Evolutionary conservation across 148 eudicot species (phyloP), one percentile per base, ranked within the genome.

Genomic region (Dysphania ambrosioides): DNA sequence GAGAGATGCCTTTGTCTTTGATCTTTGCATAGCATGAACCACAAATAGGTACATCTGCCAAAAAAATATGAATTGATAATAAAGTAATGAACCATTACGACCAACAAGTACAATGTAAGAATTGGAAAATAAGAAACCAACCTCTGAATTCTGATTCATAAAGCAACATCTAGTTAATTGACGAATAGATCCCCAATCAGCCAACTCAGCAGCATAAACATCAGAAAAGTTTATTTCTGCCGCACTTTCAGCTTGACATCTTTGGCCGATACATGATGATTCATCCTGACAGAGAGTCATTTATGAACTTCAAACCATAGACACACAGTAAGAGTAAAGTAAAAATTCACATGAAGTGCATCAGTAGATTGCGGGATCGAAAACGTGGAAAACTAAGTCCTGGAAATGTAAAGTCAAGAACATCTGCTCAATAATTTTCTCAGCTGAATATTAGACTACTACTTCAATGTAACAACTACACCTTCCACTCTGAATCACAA

Each of bases 11-110:
- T 85, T 85, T 44, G 79, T 74, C 86, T 85, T 87, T 64, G 91
- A 85, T 75, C 81, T 88, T 72, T 82, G 87, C 75, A 92, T 83
- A 57, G 82, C 85, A 51, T 92, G 90, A 83, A 95, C 82, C 6
- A 79, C 80, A 80, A 92, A 92, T 56, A 92, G 87, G 79, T 89
- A 80, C 96, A 92, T 89, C 97, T 95, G 88, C 83, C 82, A 69
- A 47, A 79, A 55, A 35, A 2, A 53, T 42, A 34, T 23, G 73
- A 29, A 66, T 77, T 68, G 12, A 18, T 34, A 77, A 41, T n/a
- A n/a, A n/a, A n/a, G n/a, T n/a, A n/a, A 71, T 53, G 31, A 40
- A 64, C 35, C 63, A 72, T 15, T 40, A 77, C 58, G 51, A 69
- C 30, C 67, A 67, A 29, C 56, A 58, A 26, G 64, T 9, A 60